phyloP scores from a whole-genome alignment of 495 filamentous ascomycete genomes.

The Staphylotrichum longicolle region DNA sequence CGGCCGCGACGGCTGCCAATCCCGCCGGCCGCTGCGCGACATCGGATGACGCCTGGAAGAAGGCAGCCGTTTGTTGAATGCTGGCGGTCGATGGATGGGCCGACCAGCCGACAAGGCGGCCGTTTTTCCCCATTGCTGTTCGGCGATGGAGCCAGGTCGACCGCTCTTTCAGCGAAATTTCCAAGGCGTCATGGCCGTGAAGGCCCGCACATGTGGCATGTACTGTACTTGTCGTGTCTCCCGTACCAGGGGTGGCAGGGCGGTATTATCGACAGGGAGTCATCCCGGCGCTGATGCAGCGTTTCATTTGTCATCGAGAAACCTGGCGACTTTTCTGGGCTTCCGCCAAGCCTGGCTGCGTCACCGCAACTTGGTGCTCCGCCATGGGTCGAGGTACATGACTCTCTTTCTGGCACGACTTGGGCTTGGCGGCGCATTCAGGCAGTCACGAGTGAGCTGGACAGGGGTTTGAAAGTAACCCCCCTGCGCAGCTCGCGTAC shows the following conservation, averaged over 20 bases:
- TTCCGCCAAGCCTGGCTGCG: constrained; percentile 37
- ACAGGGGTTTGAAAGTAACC: constrained; percentile 20
- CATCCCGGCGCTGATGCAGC: constrained; percentile 26
- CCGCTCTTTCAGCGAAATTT: constrained; percentile 13
- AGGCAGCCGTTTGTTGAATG: too few relatives aligned
- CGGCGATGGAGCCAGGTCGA: constrained; percentile 7
- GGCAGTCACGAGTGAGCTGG: constrained; percentile 11
- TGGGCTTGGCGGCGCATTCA: constrained; percentile 17
- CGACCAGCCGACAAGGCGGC: not conserved
- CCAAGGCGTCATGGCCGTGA: constrained; percentile 11
- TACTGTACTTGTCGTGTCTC: constrained; percentile 20
- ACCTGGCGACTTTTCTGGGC: constrained; percentile 23
- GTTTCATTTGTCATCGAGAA: constrained; percentile 38
- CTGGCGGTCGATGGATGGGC: too few relatives aligned
- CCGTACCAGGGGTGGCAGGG: constrained; percentile 25
- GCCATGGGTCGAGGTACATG: constrained; percentile 24
- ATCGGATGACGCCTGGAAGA: too few relatives aligned
- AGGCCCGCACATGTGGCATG: constrained; percentile 12
- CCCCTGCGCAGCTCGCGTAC: constrained; percentile 23
- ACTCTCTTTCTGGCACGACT: constrained; percentile 15
- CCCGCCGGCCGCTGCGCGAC: too few relatives aligned
- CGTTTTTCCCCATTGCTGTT: not conserved
- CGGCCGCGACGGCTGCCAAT: too few relatives aligned
- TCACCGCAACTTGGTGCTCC: constrained; percentile 38
- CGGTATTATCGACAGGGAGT: constrained; percentile 30